Conservation (phyloP, 352 stramenopile genomes). For the Phytophthora fragariae region DNA sequence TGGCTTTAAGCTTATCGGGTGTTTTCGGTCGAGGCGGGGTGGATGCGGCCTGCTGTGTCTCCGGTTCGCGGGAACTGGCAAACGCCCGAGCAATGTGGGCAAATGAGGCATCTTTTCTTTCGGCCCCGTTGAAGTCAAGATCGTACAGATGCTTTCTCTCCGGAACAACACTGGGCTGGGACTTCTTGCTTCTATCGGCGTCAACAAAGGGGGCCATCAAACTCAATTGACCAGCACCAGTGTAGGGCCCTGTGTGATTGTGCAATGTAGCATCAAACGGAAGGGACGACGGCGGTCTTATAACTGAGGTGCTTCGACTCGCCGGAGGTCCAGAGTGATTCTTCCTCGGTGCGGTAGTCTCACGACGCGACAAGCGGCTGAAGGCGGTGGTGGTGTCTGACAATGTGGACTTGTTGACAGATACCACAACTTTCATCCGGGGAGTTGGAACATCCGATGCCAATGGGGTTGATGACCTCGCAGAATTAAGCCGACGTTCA, state of each 20-base stretch:
- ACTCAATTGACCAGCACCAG: conserved; percentile 46
- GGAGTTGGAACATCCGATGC: conserved; percentile 8
- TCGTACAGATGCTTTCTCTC: conserved; percentile 40
- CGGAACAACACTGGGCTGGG: conserved; percentile 4
- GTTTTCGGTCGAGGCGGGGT: conserved; percentile 3
- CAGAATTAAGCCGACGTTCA: conserved; percentile 9
- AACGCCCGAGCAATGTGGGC: conserved; percentile 16
- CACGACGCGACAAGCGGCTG: conserved; percentile 8
- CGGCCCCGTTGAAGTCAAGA: conserved; percentile 29
- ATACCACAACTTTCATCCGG: conserved; percentile 33
- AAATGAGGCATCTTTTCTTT: conserved; percentile 24
- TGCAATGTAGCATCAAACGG: conserved; percentile 38
- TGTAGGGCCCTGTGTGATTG: conserved; percentile 30
- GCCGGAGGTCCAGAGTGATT: conserved; percentile 13
- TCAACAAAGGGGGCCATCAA: conserved; percentile 56
- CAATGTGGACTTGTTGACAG: conserved; percentile 18
- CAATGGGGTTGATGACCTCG: conserved; percentile 9
- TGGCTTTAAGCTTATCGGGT: conserved; percentile 1
- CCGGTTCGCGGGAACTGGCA: background rate
- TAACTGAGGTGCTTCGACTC: conserved; percentile 5
- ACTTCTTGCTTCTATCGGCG: conserved; percentile 29
- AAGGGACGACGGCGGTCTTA: conserved; percentile 33
- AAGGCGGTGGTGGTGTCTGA: background rate
- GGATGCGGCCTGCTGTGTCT: background rate
- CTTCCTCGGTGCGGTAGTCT: conserved; percentile 9